Base-by-base conservation (phyloP, 345 rosid genomes). In the Pugionium dolabratum region DNA sequence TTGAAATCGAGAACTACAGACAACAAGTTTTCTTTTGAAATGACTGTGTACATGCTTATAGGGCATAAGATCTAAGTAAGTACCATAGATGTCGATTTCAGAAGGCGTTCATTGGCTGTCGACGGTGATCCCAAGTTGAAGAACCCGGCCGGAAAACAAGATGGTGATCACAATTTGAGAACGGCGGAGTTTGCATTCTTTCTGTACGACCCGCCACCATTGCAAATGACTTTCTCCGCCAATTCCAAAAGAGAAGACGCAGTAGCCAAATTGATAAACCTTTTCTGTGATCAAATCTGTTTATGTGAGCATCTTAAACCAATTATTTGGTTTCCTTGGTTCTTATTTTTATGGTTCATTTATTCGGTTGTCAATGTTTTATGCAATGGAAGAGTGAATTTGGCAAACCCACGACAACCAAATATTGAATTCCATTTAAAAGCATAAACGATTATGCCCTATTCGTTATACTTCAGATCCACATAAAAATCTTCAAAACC, bases 61-160 rank as follows among this genome's bases (percentile, higher is more conserved):
- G 3, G 42, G 40, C 2, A 52, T 11, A 42, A 59, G 67, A 42
- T 59, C 2, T 32, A 25, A 35, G 4, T 28, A 46, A 46, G 35
- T 41, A 86, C 88, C 87, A 82, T 82, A 61, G 71, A 49, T 78
- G 60, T 67, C 2, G 86, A 76, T 52, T 54, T 69, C 9, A 64
- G 66, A 35, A 73, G 62, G 30, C 50, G 74, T 61, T 49, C 75
- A 64, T 59, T 68, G 3, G 35, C 39, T 7, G 34, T 64, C 55
- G 52, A n/a, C n/a, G 79, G 50, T 53, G 75, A 44, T 11, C 61
- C 36, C 35, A 75, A 65, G 75, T 34, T 73, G 79, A 81, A 62
- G 78, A 89, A 82, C 0, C 95, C 95, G 26, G 75, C 75, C 3
- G 97, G 97, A 66, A 78, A 78, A 82, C 31, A 87, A 27, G 74